Conservation (phyloP, 2,329 filamentous ascomycete species). For the Elsinoe australis region DNA sequence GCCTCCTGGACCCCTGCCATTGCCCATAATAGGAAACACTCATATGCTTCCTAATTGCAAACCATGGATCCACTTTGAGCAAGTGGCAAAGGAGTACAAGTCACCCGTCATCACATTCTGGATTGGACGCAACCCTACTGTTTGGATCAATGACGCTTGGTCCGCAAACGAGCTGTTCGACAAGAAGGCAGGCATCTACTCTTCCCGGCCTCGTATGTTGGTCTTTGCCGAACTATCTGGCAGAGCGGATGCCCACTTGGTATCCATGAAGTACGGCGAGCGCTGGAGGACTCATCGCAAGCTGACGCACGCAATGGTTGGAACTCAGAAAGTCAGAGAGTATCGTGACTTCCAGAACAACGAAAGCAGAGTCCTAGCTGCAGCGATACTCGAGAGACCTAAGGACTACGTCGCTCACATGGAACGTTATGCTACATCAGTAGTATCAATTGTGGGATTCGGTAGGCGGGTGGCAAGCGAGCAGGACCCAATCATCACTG, state of each 20-base stretch:
- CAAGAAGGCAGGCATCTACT: slow-evolving; percentile 40
- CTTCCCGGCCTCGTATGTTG: slow-evolving; percentile 39
- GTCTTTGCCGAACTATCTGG: slow-evolving; percentile 32
- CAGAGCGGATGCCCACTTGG: slow-evolving; percentile 29
- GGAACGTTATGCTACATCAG: slow-evolving; percentile 48
- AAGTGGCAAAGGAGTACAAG: slow-evolving; percentile 38
- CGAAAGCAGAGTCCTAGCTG: slow-evolving; percentile 50
- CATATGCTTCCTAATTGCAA: slow-evolving; percentile 30
- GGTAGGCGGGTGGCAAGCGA: slow-evolving; percentile 45
- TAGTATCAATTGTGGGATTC: slow-evolving; percentile 51
- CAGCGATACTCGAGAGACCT: slow-evolving; percentile 40
- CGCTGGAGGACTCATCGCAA: slow-evolving; percentile 40
- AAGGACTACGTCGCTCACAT: slow-evolving; percentile 47
- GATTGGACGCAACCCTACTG: slow-evolving; percentile 40
- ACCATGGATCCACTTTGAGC: slow-evolving; percentile 38
- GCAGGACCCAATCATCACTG: slow-evolving; percentile 51
- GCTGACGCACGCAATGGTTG: slow-evolving; percentile 47
- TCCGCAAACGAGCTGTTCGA: slow-evolving; percentile 41
- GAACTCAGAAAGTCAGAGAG: slow-evolving; percentile 48
- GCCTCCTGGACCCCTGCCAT: slow-evolving; percentile 42
- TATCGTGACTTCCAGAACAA: slow-evolving; percentile 51
- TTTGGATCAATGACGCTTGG: slow-evolving; percentile 41
- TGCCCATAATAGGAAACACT: slow-evolving; percentile 41
- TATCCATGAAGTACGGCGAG: slow-evolving; percentile 38
- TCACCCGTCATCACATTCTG: slow-evolving; percentile 42